Conservation (phyloP, 768 basidiomycete genomes). For the Boletus pseudopeckii region DNA sequence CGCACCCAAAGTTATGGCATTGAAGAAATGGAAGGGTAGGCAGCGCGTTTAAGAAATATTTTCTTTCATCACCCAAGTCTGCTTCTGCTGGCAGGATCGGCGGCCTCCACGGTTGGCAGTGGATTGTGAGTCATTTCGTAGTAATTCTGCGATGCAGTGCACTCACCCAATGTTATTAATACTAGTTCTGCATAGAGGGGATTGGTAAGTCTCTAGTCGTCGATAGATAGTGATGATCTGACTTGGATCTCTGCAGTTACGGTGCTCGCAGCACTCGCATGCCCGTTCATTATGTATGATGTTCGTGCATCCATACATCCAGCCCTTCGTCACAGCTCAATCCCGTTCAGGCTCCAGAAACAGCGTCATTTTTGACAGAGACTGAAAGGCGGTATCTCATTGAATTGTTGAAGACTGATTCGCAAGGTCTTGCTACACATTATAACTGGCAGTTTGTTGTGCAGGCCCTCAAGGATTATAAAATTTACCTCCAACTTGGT, state of each 20-base stretch:
- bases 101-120: constrained; percentile 37
- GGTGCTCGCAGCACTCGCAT: constrained; percentile 9
- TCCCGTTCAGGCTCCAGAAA: constrained; percentile 7
- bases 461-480: constrained; percentile 46
- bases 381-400: constrained; percentile 37
- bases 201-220: constrained; percentile 4
- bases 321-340: neutral
- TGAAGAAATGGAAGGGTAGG: constrained; percentile 34
- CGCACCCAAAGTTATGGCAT: constrained; percentile 32
- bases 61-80: neutral
- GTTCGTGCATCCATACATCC: constrained; percentile 27
- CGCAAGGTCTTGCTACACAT: constrained; percentile 40
- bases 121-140: constrained; percentile 29
- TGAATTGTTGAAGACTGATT: constrained; percentile 40
- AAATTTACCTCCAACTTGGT: constrained; percentile 28
- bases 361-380: constrained; percentile 8
- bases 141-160: neutral
- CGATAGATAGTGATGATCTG: neutral
- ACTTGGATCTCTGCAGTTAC: constrained; percentile 5
- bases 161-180: neutral
- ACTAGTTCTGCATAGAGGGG: constrained; percentile 29
- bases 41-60: constrained; percentile 10
- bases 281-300: constrained; percentile 51
- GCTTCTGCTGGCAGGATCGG: constrained; percentile 16
- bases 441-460: constrained; percentile 42